Percentiles rank a stretch among this genome's conserved stretches.
phyloP scores from a whole-genome alignment of 768 basidiomycete species.

The Cyathus striatus region DNA sequence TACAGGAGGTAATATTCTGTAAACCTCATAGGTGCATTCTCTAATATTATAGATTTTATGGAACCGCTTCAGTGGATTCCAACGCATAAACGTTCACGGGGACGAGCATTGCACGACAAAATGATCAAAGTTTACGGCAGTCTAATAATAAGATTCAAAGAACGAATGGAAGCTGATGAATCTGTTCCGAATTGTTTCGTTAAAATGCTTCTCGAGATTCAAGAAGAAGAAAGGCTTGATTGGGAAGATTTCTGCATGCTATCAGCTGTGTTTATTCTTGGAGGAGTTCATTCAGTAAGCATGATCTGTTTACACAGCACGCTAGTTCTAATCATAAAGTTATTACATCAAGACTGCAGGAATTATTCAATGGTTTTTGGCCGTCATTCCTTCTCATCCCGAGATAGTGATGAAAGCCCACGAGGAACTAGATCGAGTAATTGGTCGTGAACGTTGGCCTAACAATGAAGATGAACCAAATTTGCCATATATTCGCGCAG shows the following conservation, averaged over 20 bases:
- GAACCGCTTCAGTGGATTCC: slow-evolving; percentile 34
- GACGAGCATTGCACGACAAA: slow-evolving; percentile 28
- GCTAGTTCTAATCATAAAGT: neutral
- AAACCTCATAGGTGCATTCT: slow-evolving; percentile 29
- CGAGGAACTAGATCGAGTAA: slow-evolving; percentile 21
- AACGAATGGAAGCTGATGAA: slow-evolving; percentile 27
- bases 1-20: too few relatives aligned
- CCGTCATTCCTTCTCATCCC: slow-evolving; percentile 21
- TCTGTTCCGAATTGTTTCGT: slow-evolving; percentile 37
- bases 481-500: slow-evolving; percentile 15
- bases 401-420: slow-evolving; percentile 22
- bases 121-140: slow-evolving; percentile 30
- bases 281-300: slow-evolving; percentile 34
- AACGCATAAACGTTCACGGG: slow-evolving; percentile 27
- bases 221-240: slow-evolving; percentile 29
- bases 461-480: slow-evolving; percentile 21
- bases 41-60: slow-evolving; percentile 40
- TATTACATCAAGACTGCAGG: slow-evolving; percentile 21
- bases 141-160: slow-evolving; percentile 30
- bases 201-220: slow-evolving; percentile 28
- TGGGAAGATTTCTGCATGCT: slow-evolving; percentile 33
- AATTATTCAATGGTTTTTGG: slow-evolving; percentile 29
- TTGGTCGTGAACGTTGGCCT: slow-evolving; percentile 18
- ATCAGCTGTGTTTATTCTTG: slow-evolving; percentile 34
- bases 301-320: neutral